Evolutionary conservation across 345 rosid genomes (phyloP), one percentile per base, ranked within the genome.

Genomic region (Salix brachista): DNA sequence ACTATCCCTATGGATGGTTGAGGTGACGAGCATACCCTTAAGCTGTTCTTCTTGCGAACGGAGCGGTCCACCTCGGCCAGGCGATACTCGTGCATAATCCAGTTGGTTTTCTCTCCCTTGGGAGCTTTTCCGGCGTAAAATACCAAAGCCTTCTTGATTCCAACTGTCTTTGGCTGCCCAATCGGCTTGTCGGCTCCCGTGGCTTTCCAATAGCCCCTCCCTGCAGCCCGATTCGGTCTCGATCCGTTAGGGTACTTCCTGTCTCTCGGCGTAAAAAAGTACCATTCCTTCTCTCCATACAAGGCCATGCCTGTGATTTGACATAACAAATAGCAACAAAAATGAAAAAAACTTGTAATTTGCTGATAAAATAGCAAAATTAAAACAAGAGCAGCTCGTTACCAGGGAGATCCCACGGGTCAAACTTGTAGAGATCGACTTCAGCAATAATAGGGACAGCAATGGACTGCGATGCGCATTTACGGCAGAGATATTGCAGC

Each of bases 41-140:
- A 60, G 82, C 96, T 91, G 82, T 91, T 93, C 82, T 90, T 91
- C 87, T 89, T 93, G 26, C 96, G 89, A 76, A 85, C 87, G 36
- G 99, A 85, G 1, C 99, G 92, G 77, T 95, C 99, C 1, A 95
- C 98, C 23, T 88, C 96, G 5, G 99, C 99, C 5, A 95, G 82
- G 18, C 99, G 91, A 80, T 95, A 95, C 78, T 95, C 99, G 78
- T 95, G 99, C 99, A 95, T 95, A 71, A 95, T 95, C 99, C 99
- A 95, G 75, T 95, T 95, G 23, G 99, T 91, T 78, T 95, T 95
- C 75, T 93, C 96, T 23, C 99, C 97, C 65, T 78, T 87, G 0
- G 97, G 99, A 0, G 99, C 97, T 79, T 89, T 93, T 8, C 99
- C 99, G 0, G 97, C 82, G 80, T 95, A 95, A 77, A 95, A 95